Conservation (phyloP, 2,329 filamentous ascomycete genomes). For the Sporothrix euskadiensis region DNA sequence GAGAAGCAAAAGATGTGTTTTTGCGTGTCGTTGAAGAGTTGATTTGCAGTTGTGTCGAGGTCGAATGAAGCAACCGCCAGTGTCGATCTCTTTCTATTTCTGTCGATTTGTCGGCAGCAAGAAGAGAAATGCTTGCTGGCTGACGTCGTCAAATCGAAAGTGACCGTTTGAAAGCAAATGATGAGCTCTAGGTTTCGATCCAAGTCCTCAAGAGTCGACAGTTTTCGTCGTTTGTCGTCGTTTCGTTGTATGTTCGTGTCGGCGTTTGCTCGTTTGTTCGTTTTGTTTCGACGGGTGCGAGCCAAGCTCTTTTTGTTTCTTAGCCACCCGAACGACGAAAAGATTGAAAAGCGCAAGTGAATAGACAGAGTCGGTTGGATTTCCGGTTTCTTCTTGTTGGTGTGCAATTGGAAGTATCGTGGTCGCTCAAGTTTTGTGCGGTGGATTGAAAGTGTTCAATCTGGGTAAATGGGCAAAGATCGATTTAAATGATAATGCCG, state of each 20-base stretch:
- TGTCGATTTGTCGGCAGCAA: conserved; percentile 2
- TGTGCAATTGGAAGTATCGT: conserved; percentile 26
- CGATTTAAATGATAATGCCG: conserved; percentile 30
- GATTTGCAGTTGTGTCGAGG: not conserved
- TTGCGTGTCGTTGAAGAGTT: not conserved
- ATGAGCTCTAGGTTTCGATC: not conserved
- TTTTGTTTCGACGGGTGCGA: conserved; percentile 16
- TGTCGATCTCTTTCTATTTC: conserved; percentile 16
- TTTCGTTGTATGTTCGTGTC: not conserved
- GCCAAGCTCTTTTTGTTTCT: conserved; percentile 22
- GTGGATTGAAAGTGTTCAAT: conserved; percentile 36
- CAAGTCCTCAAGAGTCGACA: not conserved
- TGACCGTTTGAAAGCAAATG: not conserved
- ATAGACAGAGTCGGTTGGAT: not conserved
- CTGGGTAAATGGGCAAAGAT: conserved; percentile 37
- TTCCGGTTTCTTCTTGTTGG: conserved; percentile 28
- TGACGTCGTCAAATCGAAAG: not conserved
- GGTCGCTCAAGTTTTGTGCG: conserved; percentile 25
- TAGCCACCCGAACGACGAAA: conserved; percentile 1
- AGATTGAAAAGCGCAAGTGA: not conserved
- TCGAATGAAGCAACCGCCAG: not conserved
- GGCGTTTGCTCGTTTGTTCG: not conserved
- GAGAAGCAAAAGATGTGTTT: not conserved
- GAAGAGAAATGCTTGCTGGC: not conserved
- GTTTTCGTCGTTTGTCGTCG: not conserved